Base-by-base conservation (phyloP, 495 filamentous ascomycete genomes). In the Penicillium soppii region DNA sequence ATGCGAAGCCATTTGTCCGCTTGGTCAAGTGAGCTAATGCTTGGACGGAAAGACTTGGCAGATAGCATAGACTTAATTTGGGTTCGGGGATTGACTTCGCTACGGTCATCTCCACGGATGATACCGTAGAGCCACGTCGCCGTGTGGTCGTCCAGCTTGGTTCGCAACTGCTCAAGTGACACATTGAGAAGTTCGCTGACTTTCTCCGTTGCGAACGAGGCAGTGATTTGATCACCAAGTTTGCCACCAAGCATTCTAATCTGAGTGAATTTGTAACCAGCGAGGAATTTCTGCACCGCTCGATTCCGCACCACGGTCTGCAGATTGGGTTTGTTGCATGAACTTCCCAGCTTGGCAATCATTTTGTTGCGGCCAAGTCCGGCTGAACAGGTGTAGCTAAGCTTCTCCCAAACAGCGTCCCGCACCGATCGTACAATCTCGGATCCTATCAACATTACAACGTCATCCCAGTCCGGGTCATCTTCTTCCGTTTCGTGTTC, bases 51-150 rank as follows among this genome's bases (percentile, higher is more conserved):
- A 0, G 91, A 94, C 62, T 98, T 98, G 37, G 94, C 92, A 2
- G 90, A 95, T n/a, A 97, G 79, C 94, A 98, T 98, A 17, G 88
- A 92, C 62, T 97, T 97, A 65, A 96, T 95, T 59, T 91, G 88
- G 10, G 91, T 96, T 50, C 94, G 82, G 29, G 91, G 78, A 59
- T 90, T 96, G 57, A 97, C 91, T 69, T 96, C 91, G 61, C 86
- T 95, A 33, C 71, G 67, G 64, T 98, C 94, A 43, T 90, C 83
- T 1, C 94, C 94, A 0, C 95, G 84, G 36, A 97, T 85, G 16
- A 86, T 85, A 45, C 87, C 80, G 71, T 95, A 92, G 19, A 98
- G 76, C 91, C 92, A 97, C 6, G 81, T 72, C 13, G 90, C 92
- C 2, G 86, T 95, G 32, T 96, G 90, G 44, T 95, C 90, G 21